Percentiles rank a stretch among this genome's conserved stretches.
Conservation (phyloP, 2,329 filamentous ascomycete species). For the Venturia pyrina region DNA sequence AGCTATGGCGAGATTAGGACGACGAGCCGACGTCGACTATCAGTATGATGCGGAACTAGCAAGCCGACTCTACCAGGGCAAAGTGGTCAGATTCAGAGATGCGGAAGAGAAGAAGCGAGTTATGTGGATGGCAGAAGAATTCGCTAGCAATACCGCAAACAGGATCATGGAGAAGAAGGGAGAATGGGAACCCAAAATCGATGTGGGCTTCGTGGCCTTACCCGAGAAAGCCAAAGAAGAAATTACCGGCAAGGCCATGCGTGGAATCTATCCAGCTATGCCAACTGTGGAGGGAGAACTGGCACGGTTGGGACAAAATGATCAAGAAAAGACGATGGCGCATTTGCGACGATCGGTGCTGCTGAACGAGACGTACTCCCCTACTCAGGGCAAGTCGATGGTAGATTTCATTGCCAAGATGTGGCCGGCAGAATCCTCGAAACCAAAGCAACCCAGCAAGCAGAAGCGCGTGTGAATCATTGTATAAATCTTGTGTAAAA, state of each 20-base stretch:
- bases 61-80: neutral
- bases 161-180: neutral
- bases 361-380: constrained; percentile 2
- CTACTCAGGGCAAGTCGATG: constrained; percentile 6
- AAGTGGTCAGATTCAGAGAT: constrained; percentile 4
- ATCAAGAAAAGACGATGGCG: neutral
- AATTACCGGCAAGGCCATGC: constrained; percentile 1
- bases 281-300: neutral
- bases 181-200: neutral
- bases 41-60: constrained; percentile 1
- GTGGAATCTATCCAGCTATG: neutral
- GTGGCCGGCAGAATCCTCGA: neutral
- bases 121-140: neutral
- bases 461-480: neutral
- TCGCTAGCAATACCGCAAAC: constrained; percentile 2
- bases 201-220: neutral
- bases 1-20: constrained; percentile 2
- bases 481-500: constrained; percentile 3
- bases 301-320: neutral
- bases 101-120: constrained; percentile 4
- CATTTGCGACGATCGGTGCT: constrained; percentile 6
- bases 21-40: neutral
- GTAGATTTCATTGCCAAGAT: constrained; percentile 7
- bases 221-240: neutral
- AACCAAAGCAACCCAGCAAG: neutral